phyloP scores from a whole-genome alignment of 2,329 filamentous ascomycete genomes.

The Endocalyx cinctus region DNA sequence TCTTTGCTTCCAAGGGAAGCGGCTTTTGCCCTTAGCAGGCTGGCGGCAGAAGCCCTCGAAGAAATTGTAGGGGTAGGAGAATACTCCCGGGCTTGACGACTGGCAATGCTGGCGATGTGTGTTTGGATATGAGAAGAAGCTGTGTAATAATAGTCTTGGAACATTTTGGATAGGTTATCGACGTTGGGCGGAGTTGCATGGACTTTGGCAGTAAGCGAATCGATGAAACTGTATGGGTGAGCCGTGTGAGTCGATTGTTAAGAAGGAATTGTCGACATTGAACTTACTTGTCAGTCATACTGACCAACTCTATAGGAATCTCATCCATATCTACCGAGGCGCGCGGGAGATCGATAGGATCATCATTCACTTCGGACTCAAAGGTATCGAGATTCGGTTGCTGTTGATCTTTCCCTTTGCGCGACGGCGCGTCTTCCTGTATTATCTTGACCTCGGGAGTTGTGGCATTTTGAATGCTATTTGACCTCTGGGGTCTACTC shows the following conservation, averaged over 20 bases:
- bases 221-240: conserved; percentile 66
- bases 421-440: conserved; percentile 12
- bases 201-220: conserved; percentile 81
- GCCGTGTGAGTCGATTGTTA: conserved; percentile 14
- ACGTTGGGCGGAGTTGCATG: conserved; percentile 79
- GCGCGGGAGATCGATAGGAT: conserved; percentile 41
- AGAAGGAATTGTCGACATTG: conserved; percentile 4
- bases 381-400: conserved; percentile 41
- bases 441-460: conserved; percentile 22
- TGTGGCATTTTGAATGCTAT: conserved; percentile 40
- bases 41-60: conserved; percentile 52
- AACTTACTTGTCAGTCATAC: conserved; percentile 75
- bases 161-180: conserved; percentile 76
- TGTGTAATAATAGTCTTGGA: conserved; percentile 88
- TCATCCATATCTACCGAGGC: conserved; percentile 74
- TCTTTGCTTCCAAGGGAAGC: conserved; percentile 50
- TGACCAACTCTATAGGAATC: conserved; percentile 88
- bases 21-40: conserved; percentile 52
- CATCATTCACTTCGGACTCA: conserved; percentile 43
- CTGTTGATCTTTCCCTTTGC: conserved; percentile 14
- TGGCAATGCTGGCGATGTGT: conserved; percentile 76
- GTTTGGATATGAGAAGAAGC: conserved; percentile 80
- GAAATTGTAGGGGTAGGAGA: conserved; percentile 52
- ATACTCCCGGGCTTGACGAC: conserved; percentile 65
- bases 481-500: conserved; percentile 38